These are phyloP conservation scores for Bipolaris oryzae DNA, from an alignment of 2,329 filamentous ascomycete species.

Conservation along the genomic window DNA sequence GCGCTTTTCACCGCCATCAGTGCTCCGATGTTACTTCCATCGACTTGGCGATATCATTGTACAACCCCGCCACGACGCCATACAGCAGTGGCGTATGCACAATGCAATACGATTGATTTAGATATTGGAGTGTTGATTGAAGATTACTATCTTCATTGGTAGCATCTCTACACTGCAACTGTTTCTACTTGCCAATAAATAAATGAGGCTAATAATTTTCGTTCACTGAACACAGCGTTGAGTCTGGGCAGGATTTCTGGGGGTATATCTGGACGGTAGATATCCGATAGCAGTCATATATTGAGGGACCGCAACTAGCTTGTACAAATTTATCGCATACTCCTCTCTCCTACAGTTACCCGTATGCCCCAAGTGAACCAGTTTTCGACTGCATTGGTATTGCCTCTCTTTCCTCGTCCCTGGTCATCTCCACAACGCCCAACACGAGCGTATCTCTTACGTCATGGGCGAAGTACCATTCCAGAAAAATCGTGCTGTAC, in stretches of 20 bases:
- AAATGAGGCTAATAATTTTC: constrained; percentile 37
- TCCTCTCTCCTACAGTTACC: neutral
- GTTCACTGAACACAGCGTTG: constrained; percentile 24
- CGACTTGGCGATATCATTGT: constrained; percentile 47
- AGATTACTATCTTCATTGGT: constrained; percentile 22
- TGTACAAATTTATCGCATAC: neutral
- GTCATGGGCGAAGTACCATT: constrained; percentile 19
- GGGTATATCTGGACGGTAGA: constrained; percentile 7
- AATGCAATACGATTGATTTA: constrained; percentile 38
- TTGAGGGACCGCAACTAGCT: neutral
- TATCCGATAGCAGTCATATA: neutral
- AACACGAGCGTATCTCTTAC: neutral
- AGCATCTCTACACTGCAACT: constrained; percentile 24
- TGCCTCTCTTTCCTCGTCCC: neutral
- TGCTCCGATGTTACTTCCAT: constrained; percentile 32
- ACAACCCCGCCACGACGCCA: constrained; percentile 31
- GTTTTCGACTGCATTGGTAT: neutral
- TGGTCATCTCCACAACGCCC: neutral
- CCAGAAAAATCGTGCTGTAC: constrained; percentile 18
- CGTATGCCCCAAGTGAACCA: neutral
- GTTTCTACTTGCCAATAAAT: constrained; percentile 10
- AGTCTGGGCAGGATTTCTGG: neutral
- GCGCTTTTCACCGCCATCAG: constrained; percentile 27
- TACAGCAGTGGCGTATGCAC: constrained; percentile 30
- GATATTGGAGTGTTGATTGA: constrained; percentile 29